A percentile compares a stretch with the other conserved stretches of the same genome.
Evolutionary conservation across 1,284 basidiomycete genomes (phyloP).

Genomic region (Microbotryum violaceum): DNA sequence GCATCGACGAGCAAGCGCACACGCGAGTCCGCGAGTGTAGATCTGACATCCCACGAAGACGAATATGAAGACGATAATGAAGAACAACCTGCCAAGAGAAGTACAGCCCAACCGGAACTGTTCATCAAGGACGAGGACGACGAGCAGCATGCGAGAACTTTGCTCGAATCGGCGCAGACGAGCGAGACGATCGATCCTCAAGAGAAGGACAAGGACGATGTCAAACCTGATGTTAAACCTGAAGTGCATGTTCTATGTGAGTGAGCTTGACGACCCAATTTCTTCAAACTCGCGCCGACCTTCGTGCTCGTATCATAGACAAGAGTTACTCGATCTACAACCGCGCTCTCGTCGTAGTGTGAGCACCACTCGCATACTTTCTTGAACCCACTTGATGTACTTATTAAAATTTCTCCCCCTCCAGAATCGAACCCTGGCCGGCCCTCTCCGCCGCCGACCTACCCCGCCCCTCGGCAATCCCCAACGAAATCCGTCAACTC

Average conservation of each 20-base stretch:
- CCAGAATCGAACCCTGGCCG: conserved; percentile 30
- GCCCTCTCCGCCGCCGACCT: conserved; percentile 9
- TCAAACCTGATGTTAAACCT: conserved; percentile 25
- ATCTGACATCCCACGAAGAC: neutral
- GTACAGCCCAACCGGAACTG: neutral
- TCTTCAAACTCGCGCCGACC: neutral
- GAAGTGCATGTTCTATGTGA: conserved; percentile 20
- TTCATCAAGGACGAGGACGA: neutral
- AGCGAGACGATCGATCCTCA: neutral
- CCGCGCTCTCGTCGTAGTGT: conserved; percentile 29
- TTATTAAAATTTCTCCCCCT: neutral
- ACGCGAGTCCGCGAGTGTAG: neutral
- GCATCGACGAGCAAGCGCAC: neutral
- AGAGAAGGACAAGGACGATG: conserved; percentile 12
- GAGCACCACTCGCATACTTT: neutral
- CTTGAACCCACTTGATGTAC: too few relatives aligned
- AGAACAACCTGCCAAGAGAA: neutral
- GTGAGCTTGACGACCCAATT: neutral
- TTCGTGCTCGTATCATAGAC: conserved; percentile 1
- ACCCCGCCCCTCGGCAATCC: neutral
- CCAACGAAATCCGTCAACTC: conserved; percentile 20
- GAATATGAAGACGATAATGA: neutral
- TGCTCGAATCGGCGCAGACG: neutral
- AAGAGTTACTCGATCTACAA: conserved; percentile 25
- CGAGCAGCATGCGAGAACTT: neutral